A percentile compares a stretch with the other conserved stretches of the same genome.
Conservation (phyloP, 2,329 filamentous ascomycete genomes). For the Phialophora macrospora region DNA sequence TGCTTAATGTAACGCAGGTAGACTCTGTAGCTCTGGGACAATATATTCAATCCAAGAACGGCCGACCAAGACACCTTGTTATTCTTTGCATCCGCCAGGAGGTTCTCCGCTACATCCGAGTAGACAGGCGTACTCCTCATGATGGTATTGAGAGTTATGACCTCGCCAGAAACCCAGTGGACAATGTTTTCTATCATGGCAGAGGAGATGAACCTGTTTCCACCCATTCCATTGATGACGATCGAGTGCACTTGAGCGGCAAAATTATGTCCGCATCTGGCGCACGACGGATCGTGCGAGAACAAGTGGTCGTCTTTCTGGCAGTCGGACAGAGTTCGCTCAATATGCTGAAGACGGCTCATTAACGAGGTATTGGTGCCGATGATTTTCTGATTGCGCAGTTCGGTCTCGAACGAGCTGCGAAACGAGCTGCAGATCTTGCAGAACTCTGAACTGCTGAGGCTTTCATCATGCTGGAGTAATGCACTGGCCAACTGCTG, state of each 20-base stretch:
- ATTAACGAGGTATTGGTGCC: conserved; percentile 17
- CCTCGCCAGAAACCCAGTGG: conserved; percentile 28
- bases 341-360: conserved; percentile 26
- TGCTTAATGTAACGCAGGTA: conserved; percentile 30
- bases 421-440: conserved; percentile 23
- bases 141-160: conserved; percentile 27
- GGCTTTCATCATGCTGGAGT: conserved; percentile 33
- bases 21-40: conserved; percentile 36
- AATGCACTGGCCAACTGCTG: conserved; percentile 32
- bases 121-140: conserved; percentile 33
- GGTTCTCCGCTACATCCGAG: conserved; percentile 35
- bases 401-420: conserved; percentile 5
- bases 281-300: conserved; percentile 20
- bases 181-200: conserved; percentile 39
- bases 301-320: conserved; percentile 9
- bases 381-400: conserved; percentile 5
- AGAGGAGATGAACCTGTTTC: conserved; percentile 12
- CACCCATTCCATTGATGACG: neutral
- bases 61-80: conserved; percentile 32
- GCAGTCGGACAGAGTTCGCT: conserved; percentile 25
- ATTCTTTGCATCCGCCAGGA: conserved; percentile 31
- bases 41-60: conserved; percentile 37
- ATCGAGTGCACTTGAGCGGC: conserved; percentile 26
- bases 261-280: conserved; percentile 30
- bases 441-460: conserved; percentile 27